Evolutionary conservation across 108 stramenopile genomes (phyloP), one percentile per base, ranked within the genome.

Genomic region (Conticribra guillardii): DNA sequence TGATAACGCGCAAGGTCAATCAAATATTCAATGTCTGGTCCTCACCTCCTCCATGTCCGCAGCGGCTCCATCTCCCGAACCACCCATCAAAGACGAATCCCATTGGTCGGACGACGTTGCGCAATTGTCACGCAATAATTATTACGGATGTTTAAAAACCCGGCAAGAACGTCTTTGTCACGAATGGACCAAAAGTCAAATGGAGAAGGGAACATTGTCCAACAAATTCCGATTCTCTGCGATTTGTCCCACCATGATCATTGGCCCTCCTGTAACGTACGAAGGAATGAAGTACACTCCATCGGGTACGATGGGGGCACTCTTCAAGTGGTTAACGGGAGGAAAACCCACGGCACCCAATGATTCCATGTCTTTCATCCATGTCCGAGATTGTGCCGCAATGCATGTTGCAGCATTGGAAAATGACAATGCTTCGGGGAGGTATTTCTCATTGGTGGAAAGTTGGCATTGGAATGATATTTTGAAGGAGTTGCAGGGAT

Each of bases 391-490:
- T 24, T 81, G 73, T 30, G 74, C 80, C 5, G 72, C 68, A 0
- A 56, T 64, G 67, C 80, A 81, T 41, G 55, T 75, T 29, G 74
- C 69, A 22, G 69, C 74, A 8, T 23, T 75, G 47, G 69, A 74
- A 41, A 61, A 68, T 18, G 18, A 26, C 2, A 33, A 66, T 58
- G 69, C 69, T 17, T 48, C 46, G 3, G 80, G 74, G 45, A 64
- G 80, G 32, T 81, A 81, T 48, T 69, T 81, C 30, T 57, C 73
- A 19, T n/a, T 81, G 16, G 69, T 71, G 16, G 68, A 71, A 32
- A 75, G 68, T 49, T 81, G 56, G 61, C 74, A 74, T 41, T 81
- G 80, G 80, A 75, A 81, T 64, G 74, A 81, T 24, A 81, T 81
- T 52, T 60, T 66, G 37, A 33, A 28, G 23, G 52, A 44, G 29